Conservation (phyloP, 371 early-diverging fungal genomes). For the Rhizopus arrhizus region DNA sequence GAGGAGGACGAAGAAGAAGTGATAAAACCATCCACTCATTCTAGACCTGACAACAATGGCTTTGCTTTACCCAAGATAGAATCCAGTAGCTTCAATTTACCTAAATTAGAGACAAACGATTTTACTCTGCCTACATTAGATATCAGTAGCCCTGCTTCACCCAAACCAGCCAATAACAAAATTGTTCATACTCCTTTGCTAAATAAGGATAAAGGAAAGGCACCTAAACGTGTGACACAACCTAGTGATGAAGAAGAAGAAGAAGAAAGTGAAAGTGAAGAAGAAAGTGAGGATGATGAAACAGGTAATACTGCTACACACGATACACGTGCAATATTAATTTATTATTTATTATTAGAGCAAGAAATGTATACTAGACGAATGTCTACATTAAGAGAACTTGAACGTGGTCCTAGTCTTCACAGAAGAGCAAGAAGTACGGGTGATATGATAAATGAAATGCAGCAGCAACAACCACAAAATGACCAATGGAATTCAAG, state of each 20-base stretch:
- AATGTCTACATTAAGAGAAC: conserved; percentile 33
- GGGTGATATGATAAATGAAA: conserved; percentile 19
- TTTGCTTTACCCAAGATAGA: no score
- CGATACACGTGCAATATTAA: conserved; percentile 1
- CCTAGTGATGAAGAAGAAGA: conserved; percentile 29
- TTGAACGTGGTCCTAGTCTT: conserved; percentile 34
- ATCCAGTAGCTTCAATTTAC: background rate
- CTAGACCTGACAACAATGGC: background rate
- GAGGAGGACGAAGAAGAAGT: conserved; percentile 3
- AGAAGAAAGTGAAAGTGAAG: conserved; percentile 1
- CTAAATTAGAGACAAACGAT: background rate
- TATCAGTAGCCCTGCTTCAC: background rate
- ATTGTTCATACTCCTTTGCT: background rate
- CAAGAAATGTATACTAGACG: conserved; percentile 24
- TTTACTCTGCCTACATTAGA: background rate
- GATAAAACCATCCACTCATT: background rate
- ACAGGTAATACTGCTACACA: background rate
- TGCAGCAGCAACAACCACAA: background rate
- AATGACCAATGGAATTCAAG: conserved; percentile 32
- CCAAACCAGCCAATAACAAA: background rate
- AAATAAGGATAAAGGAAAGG: conserved; percentile 20
- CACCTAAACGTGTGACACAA: conserved; percentile 11
- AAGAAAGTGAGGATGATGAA: conserved; percentile 9
- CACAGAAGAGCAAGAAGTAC: conserved; percentile 35
- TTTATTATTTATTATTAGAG: conserved; percentile 7